Base-by-base conservation (phyloP, 2,329 filamentous ascomycete genomes). In the Lachnellula subtilissima region DNA sequence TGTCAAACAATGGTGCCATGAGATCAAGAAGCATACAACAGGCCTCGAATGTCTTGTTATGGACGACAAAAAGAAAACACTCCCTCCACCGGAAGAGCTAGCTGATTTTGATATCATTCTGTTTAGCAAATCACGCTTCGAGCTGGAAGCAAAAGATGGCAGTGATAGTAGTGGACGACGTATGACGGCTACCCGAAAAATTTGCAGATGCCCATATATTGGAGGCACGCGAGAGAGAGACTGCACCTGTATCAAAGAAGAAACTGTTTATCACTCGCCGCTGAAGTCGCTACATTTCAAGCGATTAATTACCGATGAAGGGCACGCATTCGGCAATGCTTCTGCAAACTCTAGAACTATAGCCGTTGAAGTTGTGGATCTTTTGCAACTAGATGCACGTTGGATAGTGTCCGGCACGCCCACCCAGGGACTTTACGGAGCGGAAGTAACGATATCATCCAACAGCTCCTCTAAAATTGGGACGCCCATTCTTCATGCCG, bases 331-430 rank as follows among this genome's bases (percentile, higher is more conserved):
- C 56, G 89, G 90, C 0, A 87, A 88, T 39, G 82, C 81, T 0
- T 79, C 73, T 2, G 70, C 72, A 5, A 75, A 75, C 9, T 76
- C 75, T 51, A 83, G 78, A 62, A 90, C 84, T 46, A 76, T 80
- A 42, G 65, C 84, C 5, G 73, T 82, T 19, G 67, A 74, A 2
- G 75, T 78, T 2, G 70, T 86, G 1, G 78, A 85, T 17, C 69
- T 69, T 12, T 69, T 87, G n/a, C 73, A 78, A 11, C 74, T 91
- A 15, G 86, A 91, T 48, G 82, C 89, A 17, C 83, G 88, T 9
- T 97, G 93, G 93, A 84, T 96, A 4, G 87, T 96, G 0, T 95
- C 89, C 1, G 93, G 93, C 54, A 97, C 93, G 0, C 93, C 93
- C 2, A 91, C 91, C 0, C 86, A 86, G 59, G 89, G 91, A 9